phyloP scores from a whole-genome alignment of 345 rosid genomes.

The Gossypium arboreum region DNA sequence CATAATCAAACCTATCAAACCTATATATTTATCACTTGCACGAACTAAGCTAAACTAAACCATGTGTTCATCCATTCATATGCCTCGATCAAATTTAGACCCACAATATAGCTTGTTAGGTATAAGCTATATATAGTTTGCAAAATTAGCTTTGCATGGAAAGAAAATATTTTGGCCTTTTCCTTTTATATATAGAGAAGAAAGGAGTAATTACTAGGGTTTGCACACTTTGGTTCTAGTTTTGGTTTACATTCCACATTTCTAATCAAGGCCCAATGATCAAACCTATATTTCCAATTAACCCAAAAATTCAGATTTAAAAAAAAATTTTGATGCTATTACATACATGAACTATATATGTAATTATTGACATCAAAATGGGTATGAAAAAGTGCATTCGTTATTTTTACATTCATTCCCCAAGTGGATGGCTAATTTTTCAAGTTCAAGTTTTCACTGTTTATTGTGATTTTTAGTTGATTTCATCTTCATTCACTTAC shows the following conservation, averaged over 20 bases:
- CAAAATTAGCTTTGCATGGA: not conserved
- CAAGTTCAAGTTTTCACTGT: not conserved
- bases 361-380: no score
- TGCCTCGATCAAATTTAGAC: not conserved
- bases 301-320: not conserved
- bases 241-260: not conserved
- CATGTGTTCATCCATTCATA: not conserved
- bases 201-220: not conserved
- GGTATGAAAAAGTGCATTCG: not conserved
- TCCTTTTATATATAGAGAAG: not conserved
- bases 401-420: not conserved
- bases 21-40: not conserved
- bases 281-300: not conserved
- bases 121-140: not conserved
- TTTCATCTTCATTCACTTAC: not conserved
- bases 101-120: not conserved
- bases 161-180: not conserved
- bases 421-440: slow-evolving; percentile 9
- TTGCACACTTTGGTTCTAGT: not conserved
- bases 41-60: not conserved
- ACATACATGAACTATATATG: no score
- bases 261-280: not conserved
- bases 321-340: not conserved
- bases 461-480: not conserved
- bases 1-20: no score